Conservation (phyloP, 495 filamentous ascomycete genomes). For the Acidomyces sp. region DNA sequence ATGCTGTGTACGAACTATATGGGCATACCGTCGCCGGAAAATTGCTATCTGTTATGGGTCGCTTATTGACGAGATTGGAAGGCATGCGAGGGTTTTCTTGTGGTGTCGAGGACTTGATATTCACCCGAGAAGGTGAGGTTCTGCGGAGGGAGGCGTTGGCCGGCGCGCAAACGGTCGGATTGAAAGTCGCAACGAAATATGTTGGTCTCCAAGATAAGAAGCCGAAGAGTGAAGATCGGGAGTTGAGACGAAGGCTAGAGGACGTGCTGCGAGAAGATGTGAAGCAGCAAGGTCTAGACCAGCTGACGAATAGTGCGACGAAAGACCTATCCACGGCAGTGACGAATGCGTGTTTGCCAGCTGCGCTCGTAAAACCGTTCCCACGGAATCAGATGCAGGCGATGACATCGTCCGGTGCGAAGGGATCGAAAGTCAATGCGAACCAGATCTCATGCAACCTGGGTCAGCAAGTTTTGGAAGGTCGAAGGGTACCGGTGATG, state of each 20-base stretch:
- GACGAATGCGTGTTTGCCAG: slow-evolving; percentile 64
- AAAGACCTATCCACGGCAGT: slow-evolving; percentile 63
- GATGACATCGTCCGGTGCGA: slow-evolving; percentile 95
- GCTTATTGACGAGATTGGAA: slow-evolving; percentile 76
- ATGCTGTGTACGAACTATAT: slow-evolving; percentile 86
- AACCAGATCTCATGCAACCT: slow-evolving; percentile 96
- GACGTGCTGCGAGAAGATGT: slow-evolving; percentile 80
- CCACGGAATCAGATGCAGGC: slow-evolving; percentile 97
- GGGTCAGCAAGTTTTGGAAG: slow-evolving; percentile 93
- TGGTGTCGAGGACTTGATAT: slow-evolving; percentile 87
- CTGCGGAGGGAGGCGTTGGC: slow-evolving; percentile 55
- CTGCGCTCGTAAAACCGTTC: slow-evolving; percentile 76
- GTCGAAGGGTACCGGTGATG: slow-evolving; percentile 90
- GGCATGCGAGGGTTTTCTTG: slow-evolving; percentile 92
- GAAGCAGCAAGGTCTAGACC: slow-evolving; percentile 79
- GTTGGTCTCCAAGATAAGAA: slow-evolving; percentile 65
- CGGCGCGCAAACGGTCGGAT: slow-evolving; percentile 58
- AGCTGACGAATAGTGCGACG: slow-evolving; percentile 63
- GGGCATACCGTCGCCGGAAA: slow-evolving; percentile 75
- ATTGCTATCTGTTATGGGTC: slow-evolving; percentile 74
- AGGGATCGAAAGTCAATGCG: slow-evolving; percentile 85
- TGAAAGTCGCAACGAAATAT: slow-evolving; percentile 75
- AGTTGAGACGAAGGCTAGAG: slow-evolving; percentile 66
- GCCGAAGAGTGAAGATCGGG: slow-evolving; percentile 45
- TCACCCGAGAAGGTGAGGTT: slow-evolving; percentile 70